Conservation (phyloP, 1,284 basidiomycete species). For the Ceratobasidium sp. region DNA sequence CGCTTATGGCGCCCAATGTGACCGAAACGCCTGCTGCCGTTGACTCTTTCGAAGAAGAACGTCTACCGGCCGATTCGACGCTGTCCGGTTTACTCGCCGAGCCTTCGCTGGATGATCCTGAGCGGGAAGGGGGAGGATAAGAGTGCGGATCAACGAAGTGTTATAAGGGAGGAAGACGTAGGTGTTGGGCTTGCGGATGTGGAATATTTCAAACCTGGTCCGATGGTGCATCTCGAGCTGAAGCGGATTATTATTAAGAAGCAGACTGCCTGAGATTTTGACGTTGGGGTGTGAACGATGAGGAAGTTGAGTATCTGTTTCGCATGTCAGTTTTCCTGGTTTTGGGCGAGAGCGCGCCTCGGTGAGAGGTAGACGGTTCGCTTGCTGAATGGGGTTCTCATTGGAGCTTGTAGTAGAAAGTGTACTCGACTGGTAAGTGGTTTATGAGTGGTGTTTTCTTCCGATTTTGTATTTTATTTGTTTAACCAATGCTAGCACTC, state of each 20-base stretch:
- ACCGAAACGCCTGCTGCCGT: neutral
- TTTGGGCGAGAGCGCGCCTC: neutral
- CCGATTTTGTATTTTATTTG: too few relatives aligned
- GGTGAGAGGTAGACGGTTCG: neutral
- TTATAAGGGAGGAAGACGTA: neutral
- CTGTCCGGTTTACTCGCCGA: constrained; percentile 25
- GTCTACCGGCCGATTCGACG: constrained; percentile 14
- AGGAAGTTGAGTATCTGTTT: constrained; percentile 86
- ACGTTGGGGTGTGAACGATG: constrained; percentile 81
- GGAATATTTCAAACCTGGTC: constrained; percentile 73
- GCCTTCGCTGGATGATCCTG: constrained; percentile 12
- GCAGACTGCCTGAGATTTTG: constrained; percentile 85
- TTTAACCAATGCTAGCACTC: too few relatives aligned
- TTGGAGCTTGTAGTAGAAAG: neutral
- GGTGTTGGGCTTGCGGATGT: constrained; percentile 78
- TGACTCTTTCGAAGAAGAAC: constrained; percentile 18
- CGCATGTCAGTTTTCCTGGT: constrained; percentile 73
- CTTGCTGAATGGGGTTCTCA: neutral
- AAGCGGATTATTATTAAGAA: constrained; percentile 81
- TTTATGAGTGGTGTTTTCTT: too few relatives aligned
- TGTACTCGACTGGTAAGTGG: neutral
- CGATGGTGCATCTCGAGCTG: constrained; percentile 74
- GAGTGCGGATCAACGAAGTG: constrained; percentile 3
- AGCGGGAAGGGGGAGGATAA: neutral
- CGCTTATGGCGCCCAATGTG: too few relatives aligned